Percentiles rank a stretch among this genome's conserved stretches.
phyloP scores from a whole-genome alignment of 768 basidiomycete genomes.

The Tubosaeta brunneosetosa region DNA sequence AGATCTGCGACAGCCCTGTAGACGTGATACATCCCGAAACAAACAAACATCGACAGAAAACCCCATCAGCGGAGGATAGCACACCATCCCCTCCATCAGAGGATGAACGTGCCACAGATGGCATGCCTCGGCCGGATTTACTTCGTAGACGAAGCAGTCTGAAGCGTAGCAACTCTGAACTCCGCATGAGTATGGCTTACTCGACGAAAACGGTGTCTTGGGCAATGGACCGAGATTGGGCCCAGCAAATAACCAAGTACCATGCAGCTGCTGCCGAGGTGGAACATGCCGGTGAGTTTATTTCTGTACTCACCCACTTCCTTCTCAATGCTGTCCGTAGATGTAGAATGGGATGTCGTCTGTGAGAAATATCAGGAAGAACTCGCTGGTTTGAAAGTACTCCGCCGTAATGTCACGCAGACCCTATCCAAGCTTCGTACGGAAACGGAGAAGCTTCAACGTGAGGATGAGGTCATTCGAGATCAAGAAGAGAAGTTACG shows the following conservation, averaged over 20 bases:
- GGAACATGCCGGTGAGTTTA: conserved; percentile 36
- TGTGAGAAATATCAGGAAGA: conserved; percentile 58
- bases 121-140: conserved; percentile 29
- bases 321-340: conserved; percentile 31
- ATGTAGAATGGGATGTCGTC: conserved; percentile 55
- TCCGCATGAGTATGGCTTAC: conserved; percentile 44
- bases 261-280: conserved; percentile 37
- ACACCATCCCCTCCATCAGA: conserved; percentile 29
- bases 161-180: conserved; percentile 48
- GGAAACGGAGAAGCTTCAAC: conserved; percentile 39
- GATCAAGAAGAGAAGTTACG: conserved; percentile 39
- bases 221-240: conserved; percentile 65
- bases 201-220: conserved; percentile 67
- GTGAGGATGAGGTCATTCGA: conserved; percentile 38
- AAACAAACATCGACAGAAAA: conserved; percentile 13
- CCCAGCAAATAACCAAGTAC: conserved; percentile 50
- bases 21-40: conserved; percentile 13
- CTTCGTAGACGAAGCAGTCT: conserved; percentile 59
- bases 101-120: conserved; percentile 31
- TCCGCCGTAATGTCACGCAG: conserved; percentile 50
- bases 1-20: conserved; percentile 32
- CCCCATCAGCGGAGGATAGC: conserved; percentile 16
- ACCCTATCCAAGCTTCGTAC: conserved; percentile 36
- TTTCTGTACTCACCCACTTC: not conserved
- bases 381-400: conserved; percentile 51